Evolutionary conservation across 225 moss, liverwort and hornwort genomes (phyloP).

Genomic region (Asterella californica): DNA sequence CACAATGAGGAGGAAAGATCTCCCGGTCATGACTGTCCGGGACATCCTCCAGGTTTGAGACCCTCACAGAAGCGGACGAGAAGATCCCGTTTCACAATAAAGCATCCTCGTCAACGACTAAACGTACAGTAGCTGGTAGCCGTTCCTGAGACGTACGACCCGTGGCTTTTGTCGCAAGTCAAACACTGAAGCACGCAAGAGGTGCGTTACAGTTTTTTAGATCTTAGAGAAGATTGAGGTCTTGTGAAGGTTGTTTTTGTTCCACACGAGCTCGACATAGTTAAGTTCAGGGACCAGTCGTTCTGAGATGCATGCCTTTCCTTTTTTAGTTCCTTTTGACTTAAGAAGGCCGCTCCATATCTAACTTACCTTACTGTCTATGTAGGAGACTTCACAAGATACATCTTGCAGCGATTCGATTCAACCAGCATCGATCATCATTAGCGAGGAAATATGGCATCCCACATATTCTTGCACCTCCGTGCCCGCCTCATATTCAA

Average conservation of each 20-base stretch:
- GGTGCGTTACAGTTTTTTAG: slow-evolving; percentile 25
- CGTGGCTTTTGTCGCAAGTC: slow-evolving; percentile 56
- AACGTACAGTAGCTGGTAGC: slow-evolving; percentile 31
- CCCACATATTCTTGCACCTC: too few relatives aligned
- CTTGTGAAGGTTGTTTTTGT: too few relatives aligned
- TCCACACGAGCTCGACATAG: neutral
- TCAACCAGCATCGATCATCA: too few relatives aligned
- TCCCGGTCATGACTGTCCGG: neutral
- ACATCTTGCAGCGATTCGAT: slow-evolving; percentile 53
- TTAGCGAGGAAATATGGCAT: too few relatives aligned
- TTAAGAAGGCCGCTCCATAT: neutral
- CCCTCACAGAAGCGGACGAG: neutral
- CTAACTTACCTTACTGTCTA: slow-evolving; percentile 11
- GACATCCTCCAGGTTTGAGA: neutral
- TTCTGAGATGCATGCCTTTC: neutral
- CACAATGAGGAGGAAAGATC: neutral
- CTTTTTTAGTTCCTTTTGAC: neutral
- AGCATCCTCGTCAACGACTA: slow-evolving; percentile 32
- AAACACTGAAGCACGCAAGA: slow-evolving; percentile 52
- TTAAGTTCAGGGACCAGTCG: too few relatives aligned
- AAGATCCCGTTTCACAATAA: neutral
- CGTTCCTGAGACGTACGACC: slow-evolving; percentile 71
- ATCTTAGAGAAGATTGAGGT: slow-evolving; percentile 21
- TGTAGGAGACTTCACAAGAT: slow-evolving; percentile 63
- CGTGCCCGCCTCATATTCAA: too few relatives aligned